Percentiles rank a stretch among this genome's conserved stretches.
These are phyloP conservation scores for Epithele typhae DNA, from an alignment of 768 basidiomycete genomes.

Conservation along the genomic window DNA sequence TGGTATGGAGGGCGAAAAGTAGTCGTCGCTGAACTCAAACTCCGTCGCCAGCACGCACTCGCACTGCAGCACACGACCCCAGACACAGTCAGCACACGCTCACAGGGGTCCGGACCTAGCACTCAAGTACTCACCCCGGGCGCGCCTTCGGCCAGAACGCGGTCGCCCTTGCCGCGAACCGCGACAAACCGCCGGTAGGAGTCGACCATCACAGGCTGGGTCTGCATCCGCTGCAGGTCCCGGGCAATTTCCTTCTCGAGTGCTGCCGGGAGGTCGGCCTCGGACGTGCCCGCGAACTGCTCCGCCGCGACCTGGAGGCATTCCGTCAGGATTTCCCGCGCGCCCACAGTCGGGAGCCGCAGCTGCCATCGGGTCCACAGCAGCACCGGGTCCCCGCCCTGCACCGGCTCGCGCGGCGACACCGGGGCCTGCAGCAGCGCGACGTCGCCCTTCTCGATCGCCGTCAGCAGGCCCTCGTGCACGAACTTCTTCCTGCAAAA, in stretches of 20 bases:
- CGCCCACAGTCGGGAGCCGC: slow-evolving; percentile 22
- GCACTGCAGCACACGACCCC: slow-evolving; percentile 39
- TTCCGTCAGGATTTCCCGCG: slow-evolving; percentile 40
- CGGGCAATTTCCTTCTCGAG: slow-evolving; percentile 44
- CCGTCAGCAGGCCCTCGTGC: slow-evolving; percentile 36
- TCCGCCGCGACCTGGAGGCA: slow-evolving; percentile 39
- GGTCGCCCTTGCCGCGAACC: slow-evolving; percentile 35
- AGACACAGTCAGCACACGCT: too few relatives aligned
- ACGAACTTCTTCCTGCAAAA: slow-evolving; percentile 37
- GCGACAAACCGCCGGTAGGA: slow-evolving; percentile 64
- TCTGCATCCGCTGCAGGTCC: slow-evolving; percentile 51
- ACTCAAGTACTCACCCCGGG: too few relatives aligned
- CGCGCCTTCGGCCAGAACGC: slow-evolving; percentile 19
- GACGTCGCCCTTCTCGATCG: slow-evolving; percentile 54
- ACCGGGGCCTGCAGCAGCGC: slow-evolving; percentile 49
- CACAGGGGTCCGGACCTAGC: too few relatives aligned
- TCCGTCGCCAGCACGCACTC: slow-evolving; percentile 43
- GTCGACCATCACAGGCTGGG: slow-evolving; percentile 59
- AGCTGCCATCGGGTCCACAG: slow-evolving; percentile 41
- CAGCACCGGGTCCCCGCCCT: slow-evolving; percentile 5
- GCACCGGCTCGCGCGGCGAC: slow-evolving; percentile 19
- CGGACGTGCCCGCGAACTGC: slow-evolving; percentile 31
- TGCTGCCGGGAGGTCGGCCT: slow-evolving; percentile 29
- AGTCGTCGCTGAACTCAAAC: slow-evolving; percentile 62
- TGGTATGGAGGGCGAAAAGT: slow-evolving; percentile 26